These are phyloP conservation scores for Rhizopogon roseolus DNA, from an alignment of 768 basidiomycete species.

Conservation along the genomic window DNA sequence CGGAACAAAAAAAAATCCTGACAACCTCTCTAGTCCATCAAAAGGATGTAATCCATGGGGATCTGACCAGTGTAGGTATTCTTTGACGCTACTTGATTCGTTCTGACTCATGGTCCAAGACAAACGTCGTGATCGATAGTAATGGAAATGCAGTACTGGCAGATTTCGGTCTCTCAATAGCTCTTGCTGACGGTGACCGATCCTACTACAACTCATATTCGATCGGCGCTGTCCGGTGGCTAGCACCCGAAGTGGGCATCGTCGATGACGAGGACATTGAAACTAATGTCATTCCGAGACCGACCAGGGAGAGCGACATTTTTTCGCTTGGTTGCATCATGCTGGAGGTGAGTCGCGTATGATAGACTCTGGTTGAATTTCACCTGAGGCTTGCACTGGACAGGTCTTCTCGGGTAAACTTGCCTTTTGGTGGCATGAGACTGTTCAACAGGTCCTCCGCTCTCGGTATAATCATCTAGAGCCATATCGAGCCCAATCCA, in stretches of 20 bases:
- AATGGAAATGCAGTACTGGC: not conserved
- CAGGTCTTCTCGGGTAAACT: not conserved
- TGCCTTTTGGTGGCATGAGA: not conserved
- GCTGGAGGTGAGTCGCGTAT: not conserved
- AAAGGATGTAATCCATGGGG: not conserved
- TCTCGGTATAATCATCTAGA: not conserved
- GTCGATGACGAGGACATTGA: no score
- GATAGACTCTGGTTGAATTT: not conserved
- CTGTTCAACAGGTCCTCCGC: not conserved
- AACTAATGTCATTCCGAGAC: not conserved
- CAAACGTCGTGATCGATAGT: not conserved
- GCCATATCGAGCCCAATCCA: not conserved
- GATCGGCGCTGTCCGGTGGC: not conserved
- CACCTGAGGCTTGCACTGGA: not conserved
- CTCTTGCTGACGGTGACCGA: not conserved
- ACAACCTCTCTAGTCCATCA: not conserved
- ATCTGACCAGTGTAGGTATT: not conserved
- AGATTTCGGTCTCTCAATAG: not conserved
- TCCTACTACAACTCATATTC: not conserved
- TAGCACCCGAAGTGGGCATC: not conserved
- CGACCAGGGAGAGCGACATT: not conserved
- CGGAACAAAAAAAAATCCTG: no score
- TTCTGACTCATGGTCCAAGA: not conserved
- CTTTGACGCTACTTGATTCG: not conserved
- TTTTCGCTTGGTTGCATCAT: slow-evolving; percentile 1